Conservation (phyloP, 306 rosid genomes). For the Cicer cuneatum region DNA sequence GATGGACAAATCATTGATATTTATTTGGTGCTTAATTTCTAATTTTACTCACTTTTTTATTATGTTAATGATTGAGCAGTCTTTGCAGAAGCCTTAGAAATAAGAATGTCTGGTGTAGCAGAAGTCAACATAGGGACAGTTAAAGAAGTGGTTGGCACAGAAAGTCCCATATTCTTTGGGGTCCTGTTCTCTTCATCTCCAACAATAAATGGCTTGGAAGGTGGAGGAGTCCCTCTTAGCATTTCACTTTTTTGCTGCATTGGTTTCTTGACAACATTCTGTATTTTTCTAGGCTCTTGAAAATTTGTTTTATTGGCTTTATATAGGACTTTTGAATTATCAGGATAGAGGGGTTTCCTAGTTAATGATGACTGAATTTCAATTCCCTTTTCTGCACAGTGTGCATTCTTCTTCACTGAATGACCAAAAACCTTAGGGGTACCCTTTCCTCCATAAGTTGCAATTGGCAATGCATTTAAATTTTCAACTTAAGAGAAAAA, state of each 20-base stretch:
- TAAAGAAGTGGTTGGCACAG: slow-evolving; percentile 62
- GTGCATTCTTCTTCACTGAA: slow-evolving; percentile 41
- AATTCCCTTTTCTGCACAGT: slow-evolving; percentile 40
- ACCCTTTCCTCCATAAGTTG: slow-evolving; percentile 50
- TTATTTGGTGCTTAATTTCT: too few species aligned
- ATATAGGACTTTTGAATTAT: slow-evolving; percentile 49
- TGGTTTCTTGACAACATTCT: slow-evolving; percentile 6
- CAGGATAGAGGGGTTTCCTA: slow-evolving; percentile 68
- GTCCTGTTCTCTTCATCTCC: slow-evolving; percentile 55
- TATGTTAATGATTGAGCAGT: slow-evolving; percentile 21
- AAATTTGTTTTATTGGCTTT: slow-evolving; percentile 50
- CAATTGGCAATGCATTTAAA: slow-evolving; percentile 7
- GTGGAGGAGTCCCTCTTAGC: slow-evolving; percentile 55
- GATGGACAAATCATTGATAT: too few species aligned
- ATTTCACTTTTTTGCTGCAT: slow-evolving; percentile 27
- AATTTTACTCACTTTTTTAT: too few species aligned
- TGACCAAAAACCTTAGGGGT: slow-evolving; percentile 44
- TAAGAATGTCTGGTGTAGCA: slow-evolving; percentile 58
- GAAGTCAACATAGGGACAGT: slow-evolving; percentile 56
- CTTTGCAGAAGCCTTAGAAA: slow-evolving; percentile 29
- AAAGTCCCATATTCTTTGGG: slow-evolving; percentile 55
- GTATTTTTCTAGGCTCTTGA: slow-evolving; percentile 41
- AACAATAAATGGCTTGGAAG: slow-evolving; percentile 45
- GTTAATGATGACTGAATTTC: slow-evolving; percentile 46
- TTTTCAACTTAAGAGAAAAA: background rate